Evolutionary conservation across 371 early-diverging fungal genomes (phyloP).

Genomic region (Haplosporangium sp.): DNA sequence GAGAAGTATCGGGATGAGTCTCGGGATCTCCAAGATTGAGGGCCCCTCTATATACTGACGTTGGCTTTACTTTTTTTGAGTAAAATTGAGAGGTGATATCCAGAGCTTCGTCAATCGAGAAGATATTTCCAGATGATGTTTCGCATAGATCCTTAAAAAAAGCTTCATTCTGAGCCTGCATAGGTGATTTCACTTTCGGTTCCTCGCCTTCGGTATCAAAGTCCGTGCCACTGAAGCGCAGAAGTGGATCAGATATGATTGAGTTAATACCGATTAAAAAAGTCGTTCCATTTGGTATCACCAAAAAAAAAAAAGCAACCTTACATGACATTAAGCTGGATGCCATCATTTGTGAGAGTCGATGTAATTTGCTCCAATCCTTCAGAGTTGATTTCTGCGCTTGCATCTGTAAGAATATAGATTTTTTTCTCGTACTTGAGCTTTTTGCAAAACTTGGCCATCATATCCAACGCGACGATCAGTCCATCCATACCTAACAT

Average conservation of each 20-base stretch:
- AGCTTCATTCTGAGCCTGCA: constrained; percentile 57
- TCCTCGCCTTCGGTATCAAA: constrained; percentile 33
- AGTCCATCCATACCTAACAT: constrained; percentile 71
- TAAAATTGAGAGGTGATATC: constrained; percentile 60
- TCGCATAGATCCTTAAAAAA: constrained; percentile 57
- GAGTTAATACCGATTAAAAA: background rate
- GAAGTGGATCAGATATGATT: background rate
- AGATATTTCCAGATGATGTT: constrained; percentile 44
- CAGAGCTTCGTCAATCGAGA: constrained; percentile 64
- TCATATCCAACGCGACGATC: constrained; percentile 70
- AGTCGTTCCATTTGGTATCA: too few relatives aligned
- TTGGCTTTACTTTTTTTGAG: constrained; percentile 67
- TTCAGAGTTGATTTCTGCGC: constrained; percentile 60
- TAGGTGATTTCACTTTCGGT: constrained; percentile 15
- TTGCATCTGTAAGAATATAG: constrained; percentile 72
- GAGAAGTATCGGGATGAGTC: constrained; percentile 44
- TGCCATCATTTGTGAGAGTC: constrained; percentile 56
- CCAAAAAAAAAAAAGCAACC: constrained; percentile 11
- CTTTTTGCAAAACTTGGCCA: constrained; percentile 66
- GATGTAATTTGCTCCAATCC: constrained; percentile 60
- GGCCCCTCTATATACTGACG: constrained; percentile 67
- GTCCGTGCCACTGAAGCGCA: constrained; percentile 27
- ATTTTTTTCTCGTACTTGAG: constrained; percentile 77
- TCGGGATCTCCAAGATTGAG: constrained; percentile 66
- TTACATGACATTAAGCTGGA: constrained; percentile 72